phyloP scores from a whole-genome alignment of 768 basidiomycete species.

The Lentinula lateritia region DNA sequence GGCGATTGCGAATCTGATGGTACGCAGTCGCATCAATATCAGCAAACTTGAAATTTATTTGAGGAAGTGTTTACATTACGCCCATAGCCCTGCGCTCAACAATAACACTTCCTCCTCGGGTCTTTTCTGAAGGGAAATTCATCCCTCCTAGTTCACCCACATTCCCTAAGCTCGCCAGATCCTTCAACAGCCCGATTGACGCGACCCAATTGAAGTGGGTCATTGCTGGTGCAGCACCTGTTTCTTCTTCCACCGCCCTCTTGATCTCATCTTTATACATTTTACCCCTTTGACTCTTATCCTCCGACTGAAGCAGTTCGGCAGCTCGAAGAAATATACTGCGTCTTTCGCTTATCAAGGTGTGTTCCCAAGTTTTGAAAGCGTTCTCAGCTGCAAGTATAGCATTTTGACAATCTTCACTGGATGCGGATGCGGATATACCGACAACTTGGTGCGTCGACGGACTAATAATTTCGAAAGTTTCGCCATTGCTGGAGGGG shows the following conservation, averaged over 20 bases:
- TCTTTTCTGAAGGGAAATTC: slow-evolving; percentile 30
- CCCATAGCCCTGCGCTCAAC: slow-evolving; percentile 44
- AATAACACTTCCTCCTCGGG: slow-evolving; percentile 40
- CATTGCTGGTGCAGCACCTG: slow-evolving; percentile 22
- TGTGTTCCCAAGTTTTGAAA: slow-evolving; percentile 42
- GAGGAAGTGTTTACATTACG: slow-evolving; percentile 35
- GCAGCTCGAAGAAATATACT: slow-evolving; percentile 45
- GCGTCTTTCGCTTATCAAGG: slow-evolving; percentile 27
- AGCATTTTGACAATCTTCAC: slow-evolving; percentile 37
- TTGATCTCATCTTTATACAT: slow-evolving; percentile 31
- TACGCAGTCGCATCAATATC: neutral
- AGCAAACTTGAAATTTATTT: neutral
- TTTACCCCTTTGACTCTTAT: neutral
- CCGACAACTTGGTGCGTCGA: slow-evolving; percentile 37
- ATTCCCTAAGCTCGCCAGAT: slow-evolving; percentile 25
- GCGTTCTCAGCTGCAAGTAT: slow-evolving; percentile 40
- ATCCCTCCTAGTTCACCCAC: slow-evolving; percentile 34
- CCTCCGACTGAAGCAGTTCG: slow-evolving; percentile 34
- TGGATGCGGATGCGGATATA: slow-evolving; percentile 38
- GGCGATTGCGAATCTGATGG: slow-evolving; percentile 40
- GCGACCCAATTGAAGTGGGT: slow-evolving; percentile 20
- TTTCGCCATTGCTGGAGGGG: slow-evolving; percentile 24
- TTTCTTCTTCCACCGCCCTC: slow-evolving; percentile 31
- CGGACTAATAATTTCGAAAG: slow-evolving; percentile 43
- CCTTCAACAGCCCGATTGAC: slow-evolving; percentile 21